Base-by-base conservation (phyloP, 2,329 filamentous ascomycete genomes). In the Monosporascus sp. region DNA sequence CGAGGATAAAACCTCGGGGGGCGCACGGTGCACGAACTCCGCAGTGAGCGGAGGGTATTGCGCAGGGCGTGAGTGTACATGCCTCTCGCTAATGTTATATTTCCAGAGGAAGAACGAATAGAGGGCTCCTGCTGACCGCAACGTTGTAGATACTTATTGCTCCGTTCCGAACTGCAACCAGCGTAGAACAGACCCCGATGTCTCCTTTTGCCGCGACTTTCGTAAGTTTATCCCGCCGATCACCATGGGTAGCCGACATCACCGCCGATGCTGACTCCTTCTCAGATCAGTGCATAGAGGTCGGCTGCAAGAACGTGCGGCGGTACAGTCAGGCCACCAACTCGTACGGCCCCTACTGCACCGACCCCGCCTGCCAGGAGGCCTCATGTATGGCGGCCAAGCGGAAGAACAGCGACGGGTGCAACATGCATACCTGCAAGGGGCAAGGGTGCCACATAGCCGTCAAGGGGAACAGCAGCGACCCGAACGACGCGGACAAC, bases 341-440 rank as follows among this genome's bases (percentile, higher is more conserved):
- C 20, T 45, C 39, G 24, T 46, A 37, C 25, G 25, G 25, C 18
- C 39, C 22, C 6, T 46, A 46, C 24, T 46, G 55, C 50, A 38
- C 39, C 14, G 54, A 55, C 14, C 53, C 47, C n/a, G 55, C 49
- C 18, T 63, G 62, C 25, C 25, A 43, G 14, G 46, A 46, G 17
- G 37, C 2, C 6, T 25, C 24, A 1, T 49, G 31, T n/a, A 25
- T 43, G 25, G 37, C 15, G 15, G 41, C 25, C 5, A 48, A 48
- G 45, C 35, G 25, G 4, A 48, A 27, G 18, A 41, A 37, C 20
- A 20, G 37, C 14, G 37, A 48, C 24, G 35, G 41, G 6, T 55
- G 53, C 49, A 39, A 24, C 11, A 47, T 45, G n/a, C 61, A 62
- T 52, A 62, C 56, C 11, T 65, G 60, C 50, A 58, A 55, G 6